Evolutionary conservation across 2,329 filamentous ascomycete genomes (phyloP).

Genomic region (Aspergillus aculeatus): DNA sequence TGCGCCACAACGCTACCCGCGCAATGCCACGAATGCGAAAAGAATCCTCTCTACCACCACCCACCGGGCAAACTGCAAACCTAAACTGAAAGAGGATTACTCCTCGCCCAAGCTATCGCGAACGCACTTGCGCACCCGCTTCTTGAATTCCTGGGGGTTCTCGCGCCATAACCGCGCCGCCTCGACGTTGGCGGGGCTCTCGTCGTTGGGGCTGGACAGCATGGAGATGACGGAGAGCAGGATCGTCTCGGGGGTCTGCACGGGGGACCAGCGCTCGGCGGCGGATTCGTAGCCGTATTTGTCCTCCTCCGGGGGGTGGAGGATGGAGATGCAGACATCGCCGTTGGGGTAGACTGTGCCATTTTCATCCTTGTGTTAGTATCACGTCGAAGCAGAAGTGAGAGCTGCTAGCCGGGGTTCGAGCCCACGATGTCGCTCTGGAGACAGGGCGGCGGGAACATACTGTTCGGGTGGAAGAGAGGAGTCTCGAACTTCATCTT

Average conservation of each 20-base stretch:
- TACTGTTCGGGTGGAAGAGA: slow-evolving; percentile 89
- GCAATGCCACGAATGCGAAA: too few species aligned
- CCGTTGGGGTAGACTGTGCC: slow-evolving; percentile 72
- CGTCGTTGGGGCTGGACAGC: slow-evolving; percentile 88
- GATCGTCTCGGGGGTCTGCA: slow-evolving; percentile 94
- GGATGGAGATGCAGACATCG: slow-evolving; percentile 92
- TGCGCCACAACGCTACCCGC: too few species aligned
- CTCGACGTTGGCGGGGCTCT: slow-evolving; percentile 93
- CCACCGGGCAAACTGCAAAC: too few species aligned
- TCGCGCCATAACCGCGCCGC: slow-evolving; percentile 85
- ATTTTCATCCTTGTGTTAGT: too few species aligned
- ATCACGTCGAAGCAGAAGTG: too few species aligned
- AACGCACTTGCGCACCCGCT: slow-evolving; percentile 73
- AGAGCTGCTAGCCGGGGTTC: too few species aligned
- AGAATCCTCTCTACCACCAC: too few species aligned
- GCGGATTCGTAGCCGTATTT: slow-evolving; percentile 90
- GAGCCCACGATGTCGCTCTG: too few species aligned
- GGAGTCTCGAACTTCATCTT: slow-evolving; percentile 82
- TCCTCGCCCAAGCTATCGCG: slow-evolving; percentile 78
- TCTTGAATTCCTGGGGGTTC: slow-evolving; percentile 75
- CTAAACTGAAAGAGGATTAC: background rate
- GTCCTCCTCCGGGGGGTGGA: slow-evolving; percentile 93
- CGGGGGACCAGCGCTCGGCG: slow-evolving; percentile 87
- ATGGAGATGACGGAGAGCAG: slow-evolving; percentile 88
- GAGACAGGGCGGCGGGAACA: slow-evolving; percentile 20